Evolutionary conservation across 805 yeast species (phyloP), one percentile per base, ranked within the genome.

Genomic region (Hanseniaspora vineae): DNA sequence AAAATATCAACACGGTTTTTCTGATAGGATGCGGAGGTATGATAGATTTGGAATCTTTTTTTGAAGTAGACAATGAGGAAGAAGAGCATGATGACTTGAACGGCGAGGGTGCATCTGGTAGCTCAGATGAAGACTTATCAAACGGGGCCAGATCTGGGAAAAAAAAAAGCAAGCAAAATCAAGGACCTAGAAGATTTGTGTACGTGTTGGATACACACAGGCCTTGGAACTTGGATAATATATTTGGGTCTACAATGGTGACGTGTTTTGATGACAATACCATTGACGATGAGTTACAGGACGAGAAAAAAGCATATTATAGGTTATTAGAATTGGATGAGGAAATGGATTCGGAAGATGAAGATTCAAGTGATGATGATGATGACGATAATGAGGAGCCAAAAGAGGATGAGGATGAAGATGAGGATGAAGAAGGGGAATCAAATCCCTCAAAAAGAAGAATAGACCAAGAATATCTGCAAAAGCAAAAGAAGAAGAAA

Each of bases 151-250:
- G 29, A 8, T 23, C 29, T 23, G 29, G 37, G 5, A 33, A 33
- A 5, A 33, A 33, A 61, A 18, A 33, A 58, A 61, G 42, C 60
- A 37, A 9, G 17, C 17, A 15, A 10, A 37, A 17, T n/a, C 17
- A 14, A n/a, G 40, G 10, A n/a, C 40, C 72, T 39, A 73, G 66
- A 44, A 72, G 92, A 52, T 77, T 72, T 49, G 75, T 90, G 2
- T 94, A 86, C 57, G 76, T 94, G 11, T 72, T 92, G 48, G 99
- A 92, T 64, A 88, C 95, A 2, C 92, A 84, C 54, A 69, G 97
- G 53, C 99, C 98, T 3, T 92, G 98, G 97, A 89, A 89, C 64
- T 68, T 92, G 53, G 96, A 89, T 61, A 92, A 92, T 59, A 58
- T 92, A 44, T 89, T 84, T 70, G 96, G 95, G 1, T 80, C 90